phyloP scores from a whole-genome alignment of 345 rosid genomes.

The Rhizophora mangle region DNA sequence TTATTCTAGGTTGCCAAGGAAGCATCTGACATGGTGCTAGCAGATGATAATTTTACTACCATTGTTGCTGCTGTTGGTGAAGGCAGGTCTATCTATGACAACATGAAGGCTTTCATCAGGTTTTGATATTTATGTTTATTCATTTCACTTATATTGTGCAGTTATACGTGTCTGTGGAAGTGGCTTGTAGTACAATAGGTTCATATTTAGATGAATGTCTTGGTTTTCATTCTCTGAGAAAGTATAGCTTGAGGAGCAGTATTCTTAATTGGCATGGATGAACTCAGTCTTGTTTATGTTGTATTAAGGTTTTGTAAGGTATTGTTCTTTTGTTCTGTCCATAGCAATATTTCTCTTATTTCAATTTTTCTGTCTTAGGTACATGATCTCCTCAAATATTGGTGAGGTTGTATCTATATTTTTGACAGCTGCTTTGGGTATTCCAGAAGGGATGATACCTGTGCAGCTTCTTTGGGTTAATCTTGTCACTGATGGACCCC shows the following conservation, averaged over 20 bases:
- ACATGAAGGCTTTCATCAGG: constrained; percentile 99
- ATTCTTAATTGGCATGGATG: no score
- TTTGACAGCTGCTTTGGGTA: constrained; percentile 96
- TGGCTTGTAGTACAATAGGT: not conserved
- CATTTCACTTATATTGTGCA: not conserved
- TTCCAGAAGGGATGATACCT: constrained; percentile 98
- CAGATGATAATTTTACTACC: constrained; percentile 96
- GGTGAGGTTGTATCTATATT: constrained; percentile 98
- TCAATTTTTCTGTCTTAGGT: constrained; percentile 41
- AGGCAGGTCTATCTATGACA: constrained; percentile 89
- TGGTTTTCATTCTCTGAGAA: no score
- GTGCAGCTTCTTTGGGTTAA: constrained; percentile 99
- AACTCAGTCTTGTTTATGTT: not conserved
- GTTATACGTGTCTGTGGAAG: not conserved
- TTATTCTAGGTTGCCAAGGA: constrained; percentile 86
- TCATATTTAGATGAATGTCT: no score
- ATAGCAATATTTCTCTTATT: not conserved
- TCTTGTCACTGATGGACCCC: constrained; percentile 98
- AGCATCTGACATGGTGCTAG: constrained; percentile 97
- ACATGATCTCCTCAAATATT: constrained; percentile 97
- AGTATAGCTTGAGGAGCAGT: no score
- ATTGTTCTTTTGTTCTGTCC: not conserved
- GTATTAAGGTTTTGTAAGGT: not conserved
- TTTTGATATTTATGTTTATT: constrained; percentile 15
- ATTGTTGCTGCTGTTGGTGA: constrained; percentile 97